Evolutionary conservation across 148 eudicot species (phyloP).

Genomic region (Oxyria digyna): DNA sequence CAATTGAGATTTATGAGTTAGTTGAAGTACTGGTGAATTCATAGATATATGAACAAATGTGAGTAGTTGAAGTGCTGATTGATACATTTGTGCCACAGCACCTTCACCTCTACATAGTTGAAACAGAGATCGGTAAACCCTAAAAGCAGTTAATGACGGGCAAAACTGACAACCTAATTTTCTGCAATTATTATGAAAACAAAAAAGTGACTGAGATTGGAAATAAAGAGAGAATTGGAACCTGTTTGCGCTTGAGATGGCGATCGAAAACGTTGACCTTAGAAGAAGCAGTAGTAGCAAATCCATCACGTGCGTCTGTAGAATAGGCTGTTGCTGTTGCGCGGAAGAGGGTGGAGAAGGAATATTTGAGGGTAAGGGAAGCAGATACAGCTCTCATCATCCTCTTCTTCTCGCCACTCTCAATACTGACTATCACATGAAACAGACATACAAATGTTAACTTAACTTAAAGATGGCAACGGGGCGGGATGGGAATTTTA

Average conservation of each 20-base stretch:
- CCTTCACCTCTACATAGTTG: background rate
- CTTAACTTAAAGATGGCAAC: too few species aligned
- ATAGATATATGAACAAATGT: background rate
- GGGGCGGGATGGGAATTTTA: too few species aligned
- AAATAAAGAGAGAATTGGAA: slow-evolving; percentile 8
- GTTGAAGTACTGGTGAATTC: background rate
- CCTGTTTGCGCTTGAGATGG: slow-evolving; percentile 77
- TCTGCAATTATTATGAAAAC: background rate
- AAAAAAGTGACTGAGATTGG: background rate
- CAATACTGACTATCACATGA: too few species aligned
- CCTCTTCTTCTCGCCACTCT: background rate
- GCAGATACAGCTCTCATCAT: slow-evolving; percentile 6
- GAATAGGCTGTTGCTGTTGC: slow-evolving; percentile 16
- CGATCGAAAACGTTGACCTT: slow-evolving; percentile 82
- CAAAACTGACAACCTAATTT: background rate
- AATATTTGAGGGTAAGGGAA: background rate
- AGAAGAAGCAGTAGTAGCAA: slow-evolving; percentile 23
- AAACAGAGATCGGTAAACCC: background rate
- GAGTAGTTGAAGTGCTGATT: background rate
- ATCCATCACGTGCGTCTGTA: slow-evolving; percentile 18
- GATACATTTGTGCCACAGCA: background rate
- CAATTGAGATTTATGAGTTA: background rate
- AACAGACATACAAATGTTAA: too few species aligned
- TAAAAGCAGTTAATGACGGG: background rate
- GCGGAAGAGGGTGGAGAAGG: background rate